Conservation (phyloP, 345 rosid species). For the Linum lewisii region DNA sequence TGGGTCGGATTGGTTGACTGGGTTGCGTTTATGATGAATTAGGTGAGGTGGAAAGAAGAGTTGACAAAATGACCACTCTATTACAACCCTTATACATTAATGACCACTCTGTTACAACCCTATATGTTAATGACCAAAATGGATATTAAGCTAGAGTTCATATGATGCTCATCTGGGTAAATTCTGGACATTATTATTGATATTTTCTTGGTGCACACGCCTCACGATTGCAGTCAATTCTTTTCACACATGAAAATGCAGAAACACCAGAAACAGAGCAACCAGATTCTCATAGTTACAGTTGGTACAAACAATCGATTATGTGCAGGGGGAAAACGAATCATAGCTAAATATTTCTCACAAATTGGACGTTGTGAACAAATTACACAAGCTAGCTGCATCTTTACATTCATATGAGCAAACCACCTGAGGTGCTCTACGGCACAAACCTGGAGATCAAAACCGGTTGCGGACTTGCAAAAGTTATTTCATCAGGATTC, state of each 20-base stretch:
- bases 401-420: constrained; percentile 14
- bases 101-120: too few relatives aligned
- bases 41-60: too few relatives aligned
- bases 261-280: background rate
- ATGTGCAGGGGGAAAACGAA: background rate
- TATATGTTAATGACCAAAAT: too few relatives aligned
- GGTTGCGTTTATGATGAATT: too few relatives aligned
- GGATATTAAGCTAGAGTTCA: background rate
- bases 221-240: background rate
- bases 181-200: background rate
- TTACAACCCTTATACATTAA: too few relatives aligned
- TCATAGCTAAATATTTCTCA: constrained; percentile 3
- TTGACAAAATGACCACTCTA: too few relatives aligned
- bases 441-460: constrained; percentile 7
- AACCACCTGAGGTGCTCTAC: constrained; percentile 15
- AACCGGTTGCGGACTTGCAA: constrained; percentile 1
- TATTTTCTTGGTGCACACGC: background rate
- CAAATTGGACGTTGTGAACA: background rate
- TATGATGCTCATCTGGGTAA: background rate
- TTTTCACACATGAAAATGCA: constrained; percentile 3
- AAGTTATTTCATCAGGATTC: constrained; percentile 41
- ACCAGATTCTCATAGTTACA: background rate
- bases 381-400: constrained; percentile 16
- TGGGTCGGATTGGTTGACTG: too few relatives aligned
- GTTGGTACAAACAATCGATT: background rate